Evolutionary conservation across 176 grass and related monocot species (phyloP), one percentile per base, ranked within the genome.

Genomic region (Oryza punctata): DNA sequence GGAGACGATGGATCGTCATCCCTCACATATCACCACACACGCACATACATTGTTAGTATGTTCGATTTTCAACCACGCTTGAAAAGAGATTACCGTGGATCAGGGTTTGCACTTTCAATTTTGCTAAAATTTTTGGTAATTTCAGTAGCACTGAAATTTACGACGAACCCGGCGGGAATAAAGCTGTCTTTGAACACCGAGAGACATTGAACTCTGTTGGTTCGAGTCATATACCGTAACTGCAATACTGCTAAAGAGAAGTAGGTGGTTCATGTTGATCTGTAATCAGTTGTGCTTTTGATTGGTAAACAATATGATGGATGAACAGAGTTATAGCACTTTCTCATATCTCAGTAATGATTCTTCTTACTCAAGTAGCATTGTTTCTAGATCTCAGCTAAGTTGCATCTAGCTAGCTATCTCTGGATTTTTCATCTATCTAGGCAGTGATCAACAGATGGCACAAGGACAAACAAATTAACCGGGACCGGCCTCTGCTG

Each of bases 271-370:
- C 5, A 8, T 57, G 6, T 57, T 6, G 7, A 57, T 21, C 52
- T 21, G 18, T 57, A 18, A 57, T 57, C 19, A 57, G 18, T 57
- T 19, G 50, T 21, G 18, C 19, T 57, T 57, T 57, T 8, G 52
- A 1, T 57, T 57, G 52, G 52, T 57, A 21, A 57, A 57, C 52
- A 21, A 57, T n/a, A 57, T 57, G 52, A 69, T 49, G 65, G 19
- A 69, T 49, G 65, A 63, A 23, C 18, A 24, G 18, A 18, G 32
- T 23, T 44, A 24, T 57, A 57, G 52, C 52, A 21, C 50, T 73
- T 64, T 82, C 80, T 64, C 54, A 18, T 45, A 43, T 30, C 38
- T 64, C 54, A 7, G 54, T 82, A 82, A 73, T 64, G 80, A 64
- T 72, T 23, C 37, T 12, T 19, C n/a, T 19, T 38, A 23, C 65